Conservation (phyloP, 164 flowering plant species). For the Echeveria elegans region DNA sequence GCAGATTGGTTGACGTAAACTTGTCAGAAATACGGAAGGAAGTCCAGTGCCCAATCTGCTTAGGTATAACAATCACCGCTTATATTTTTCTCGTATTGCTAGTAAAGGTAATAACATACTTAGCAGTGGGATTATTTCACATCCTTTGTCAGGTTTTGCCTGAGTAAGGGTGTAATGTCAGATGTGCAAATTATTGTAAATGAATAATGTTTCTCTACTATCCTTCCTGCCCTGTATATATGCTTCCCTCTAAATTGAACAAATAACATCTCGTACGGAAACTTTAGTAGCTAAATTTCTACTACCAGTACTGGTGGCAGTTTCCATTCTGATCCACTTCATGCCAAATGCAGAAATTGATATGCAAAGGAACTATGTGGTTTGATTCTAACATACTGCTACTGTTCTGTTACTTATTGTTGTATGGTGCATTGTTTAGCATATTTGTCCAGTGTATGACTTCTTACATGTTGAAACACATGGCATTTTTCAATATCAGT, state of each 20-base stretch:
- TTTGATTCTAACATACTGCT: background rate
- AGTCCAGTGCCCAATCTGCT: slow-evolving; percentile 44
- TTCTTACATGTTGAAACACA: background rate
- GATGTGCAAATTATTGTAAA: background rate
- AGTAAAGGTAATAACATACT: background rate
- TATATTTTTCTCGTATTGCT: background rate
- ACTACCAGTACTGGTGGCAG: background rate
- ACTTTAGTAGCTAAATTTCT: background rate
- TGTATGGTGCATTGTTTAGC: background rate
- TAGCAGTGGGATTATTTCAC: background rate
- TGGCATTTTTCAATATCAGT: background rate
- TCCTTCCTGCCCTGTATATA: too few species aligned
- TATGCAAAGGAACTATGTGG: background rate
- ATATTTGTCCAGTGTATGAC: background rate
- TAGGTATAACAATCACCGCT: slow-evolving; percentile 21
- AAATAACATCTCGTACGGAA: background rate
- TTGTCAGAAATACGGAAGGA: slow-evolving; percentile 72
- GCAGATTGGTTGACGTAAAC: slow-evolving; percentile 25
- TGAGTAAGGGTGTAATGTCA: background rate
- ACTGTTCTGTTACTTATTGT: background rate
- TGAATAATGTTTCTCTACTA: too few species aligned
- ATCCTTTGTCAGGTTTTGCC: background rate
- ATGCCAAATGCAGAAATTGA: background rate
- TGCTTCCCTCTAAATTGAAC: too few species aligned
- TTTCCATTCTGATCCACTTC: background rate